phyloP scores from a whole-genome alignment of 1,139 yeast species.

The Kodamaea suecica region DNA sequence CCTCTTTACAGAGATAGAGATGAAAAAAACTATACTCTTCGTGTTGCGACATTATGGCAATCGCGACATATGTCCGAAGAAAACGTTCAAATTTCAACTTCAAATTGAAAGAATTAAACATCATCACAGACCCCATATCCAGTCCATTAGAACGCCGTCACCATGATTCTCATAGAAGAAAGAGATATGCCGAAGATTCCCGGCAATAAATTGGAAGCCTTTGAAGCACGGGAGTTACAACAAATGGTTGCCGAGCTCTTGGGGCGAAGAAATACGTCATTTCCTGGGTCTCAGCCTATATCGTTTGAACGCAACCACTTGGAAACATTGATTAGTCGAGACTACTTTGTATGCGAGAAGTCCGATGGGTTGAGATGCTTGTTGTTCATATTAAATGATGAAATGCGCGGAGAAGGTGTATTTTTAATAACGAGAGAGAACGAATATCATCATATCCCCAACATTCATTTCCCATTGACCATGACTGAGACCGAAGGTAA shows the following conservation, averaged over 20 bases:
- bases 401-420: constrained; percentile 73
- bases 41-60: too few relatives aligned
- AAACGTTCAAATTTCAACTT: too few relatives aligned
- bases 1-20: too few relatives aligned
- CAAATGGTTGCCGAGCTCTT: constrained; percentile 68
- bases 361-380: constrained; percentile 90
- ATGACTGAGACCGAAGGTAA: constrained; percentile 49
- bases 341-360: constrained; percentile 90
- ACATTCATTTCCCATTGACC: constrained; percentile 74
- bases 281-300: constrained; percentile 95
- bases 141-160: not conserved
- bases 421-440: constrained; percentile 79
- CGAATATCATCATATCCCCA: constrained; percentile 76
- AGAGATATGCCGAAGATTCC: constrained; percentile 81
- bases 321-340: constrained; percentile 51
- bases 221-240: constrained; percentile 65
- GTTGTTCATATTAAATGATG: constrained; percentile 63
- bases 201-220: constrained; percentile 71
- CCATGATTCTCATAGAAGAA: constrained; percentile 43
- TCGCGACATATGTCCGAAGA: too few relatives aligned
- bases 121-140: too few relatives aligned
- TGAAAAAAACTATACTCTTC: too few relatives aligned
- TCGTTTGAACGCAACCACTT: constrained; percentile 80
- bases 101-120: too few relatives aligned
- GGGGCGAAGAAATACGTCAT: constrained; percentile 48